phyloP scores from a whole-genome alignment of 78 protist genomes.

The Isochrysis galbana region DNA sequence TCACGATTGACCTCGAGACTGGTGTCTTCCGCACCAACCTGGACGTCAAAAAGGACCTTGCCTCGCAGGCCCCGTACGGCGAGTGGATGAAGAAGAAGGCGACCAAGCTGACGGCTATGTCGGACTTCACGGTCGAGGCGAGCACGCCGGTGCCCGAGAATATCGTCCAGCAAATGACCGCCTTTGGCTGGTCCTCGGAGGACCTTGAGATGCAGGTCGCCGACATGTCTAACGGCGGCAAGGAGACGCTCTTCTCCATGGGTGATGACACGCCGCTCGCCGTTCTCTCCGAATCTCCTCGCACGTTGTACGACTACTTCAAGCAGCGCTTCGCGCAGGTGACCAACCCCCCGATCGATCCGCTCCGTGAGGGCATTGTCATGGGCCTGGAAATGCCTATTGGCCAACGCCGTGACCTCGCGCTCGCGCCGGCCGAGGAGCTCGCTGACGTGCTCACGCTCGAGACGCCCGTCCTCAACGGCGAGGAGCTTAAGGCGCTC shows the following conservation, averaged over 20 bases:
- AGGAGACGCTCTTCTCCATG: constrained; percentile 77
- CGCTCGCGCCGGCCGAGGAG: background rate
- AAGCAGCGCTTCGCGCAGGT: constrained; percentile 90
- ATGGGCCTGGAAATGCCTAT: constrained; percentile 67
- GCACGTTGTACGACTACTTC: constrained; percentile 78
- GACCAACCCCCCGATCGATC: constrained; percentile 91
- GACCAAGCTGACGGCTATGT: background rate
- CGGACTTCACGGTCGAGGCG: background rate
- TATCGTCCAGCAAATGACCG: constrained; percentile 14
- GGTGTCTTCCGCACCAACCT: constrained; percentile 55
- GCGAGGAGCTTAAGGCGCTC: constrained; percentile 42
- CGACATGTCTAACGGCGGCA: constrained; percentile 7
- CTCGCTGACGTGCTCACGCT: constrained; percentile 3
- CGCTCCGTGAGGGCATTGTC: constrained; percentile 78
- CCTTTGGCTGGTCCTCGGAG: constrained; percentile 78
- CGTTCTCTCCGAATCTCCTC: constrained; percentile 64
- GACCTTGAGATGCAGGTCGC: constrained; percentile 65
- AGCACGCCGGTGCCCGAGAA: background rate
- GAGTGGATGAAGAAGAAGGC: constrained; percentile 48
- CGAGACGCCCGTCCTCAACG: background rate
- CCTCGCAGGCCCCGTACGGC: constrained; percentile 54
- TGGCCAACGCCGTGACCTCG: constrained; percentile 27
- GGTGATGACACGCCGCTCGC: constrained; percentile 87
- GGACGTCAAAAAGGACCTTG: constrained; percentile 61
- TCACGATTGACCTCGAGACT: constrained; percentile 63